Base-by-base conservation (phyloP, 768 basidiomycete genomes). In the Coprinopsis marcescibilis region DNA sequence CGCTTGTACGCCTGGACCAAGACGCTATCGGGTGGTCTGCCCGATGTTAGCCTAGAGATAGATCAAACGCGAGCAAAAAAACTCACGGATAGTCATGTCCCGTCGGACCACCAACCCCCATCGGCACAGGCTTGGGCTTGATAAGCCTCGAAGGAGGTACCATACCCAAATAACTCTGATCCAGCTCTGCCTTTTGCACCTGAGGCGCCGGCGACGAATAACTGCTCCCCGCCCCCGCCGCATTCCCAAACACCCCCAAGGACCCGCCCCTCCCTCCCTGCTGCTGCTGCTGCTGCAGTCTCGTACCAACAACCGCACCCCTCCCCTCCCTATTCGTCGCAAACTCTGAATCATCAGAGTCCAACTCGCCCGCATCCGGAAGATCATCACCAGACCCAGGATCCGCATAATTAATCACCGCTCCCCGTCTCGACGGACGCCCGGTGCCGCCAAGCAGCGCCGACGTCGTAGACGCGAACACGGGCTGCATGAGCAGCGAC, bases 401-500 rank as follows among this genome's bases (percentile, higher is more conserved):
- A 48, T 94, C 91, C 0, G 88, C 81, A 51, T 94, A 94, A 66
- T 92, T 93, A 52, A 93, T 74, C 43, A 79, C 71, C n/a, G 77
- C 79, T 15, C 81, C 80, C 15, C 84, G 75, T 41, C 85, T 73
- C 32, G 72, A 75, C 7, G 48, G 33, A 8, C 48, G 30, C n/a
- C 40, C 41, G 2, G 76, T 64, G 1, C 72, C 60, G n/a, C 78
- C 70, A 1, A 64, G 59, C 25, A 58, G 56, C 2, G 65, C 63
- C 6, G 71, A 54, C 1, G 78, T 58, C 6, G 75, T 53, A n/a
- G 69, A 53, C 3, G 67, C 55, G 38, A 74, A 52, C 55, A 90
- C 79, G 15, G 96, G 96, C 58, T 99, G 96, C 65, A 98, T 76
- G 54, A 99, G 80, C 4, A 92, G 79, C 0, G 90, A 86, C 2